Base-by-base conservation (phyloP, 768 basidiomycete genomes). In the Mycena rebaudengoi region DNA sequence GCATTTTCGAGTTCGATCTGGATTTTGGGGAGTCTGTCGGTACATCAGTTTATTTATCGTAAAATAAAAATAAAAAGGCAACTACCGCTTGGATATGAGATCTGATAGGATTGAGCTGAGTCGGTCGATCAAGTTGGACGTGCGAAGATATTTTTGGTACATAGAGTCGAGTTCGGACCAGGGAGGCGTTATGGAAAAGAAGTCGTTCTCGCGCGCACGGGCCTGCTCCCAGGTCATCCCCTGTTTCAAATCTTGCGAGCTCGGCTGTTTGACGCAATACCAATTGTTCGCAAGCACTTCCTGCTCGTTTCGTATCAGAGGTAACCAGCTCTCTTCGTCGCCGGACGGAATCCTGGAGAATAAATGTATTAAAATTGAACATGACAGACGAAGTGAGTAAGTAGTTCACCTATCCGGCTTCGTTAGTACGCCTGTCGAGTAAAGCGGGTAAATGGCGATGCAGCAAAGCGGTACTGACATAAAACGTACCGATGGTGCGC, bases 1-100 rank as follows among this genome's bases (percentile, higher is more conserved):
- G 82, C 74, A 0, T 71, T 75, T 23, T 83, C 79, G 26, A 91
- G 73, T 61, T 91, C 90, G 1, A 85, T 78, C 50, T 86, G 84
- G 11, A 91, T 86, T 60, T 84, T 75, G 0, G 91, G 90, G 0
- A 92, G 79, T 41, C 91, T 92, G 12, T n/a, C n/a, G n/a, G n/a
- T n/a, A n/a, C 25, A 14, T 25, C 12, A 29, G 2, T 28, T 7
- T 33, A 46, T 21, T 50, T 32, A 58, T 29, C 18, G 23, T 25
- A 11, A 28, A 16, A 29, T 32, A 21, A 7, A 44, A 52, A 40
- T 13, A 29, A 18, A 7, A n/a, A 21, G 33, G 25, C 28, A 21
- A 73, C 77, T 54, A 90, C 91, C 88, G 76, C 65, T 86, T 86
- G 0, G 82, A 74, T 35, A 92, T 90, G 4, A 90, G 74, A 28